Evolutionary conservation across 2,329 filamentous ascomycete genomes (phyloP), one percentile per base, ranked within the genome.

Genomic region (Aureobasidium subglaciale): DNA sequence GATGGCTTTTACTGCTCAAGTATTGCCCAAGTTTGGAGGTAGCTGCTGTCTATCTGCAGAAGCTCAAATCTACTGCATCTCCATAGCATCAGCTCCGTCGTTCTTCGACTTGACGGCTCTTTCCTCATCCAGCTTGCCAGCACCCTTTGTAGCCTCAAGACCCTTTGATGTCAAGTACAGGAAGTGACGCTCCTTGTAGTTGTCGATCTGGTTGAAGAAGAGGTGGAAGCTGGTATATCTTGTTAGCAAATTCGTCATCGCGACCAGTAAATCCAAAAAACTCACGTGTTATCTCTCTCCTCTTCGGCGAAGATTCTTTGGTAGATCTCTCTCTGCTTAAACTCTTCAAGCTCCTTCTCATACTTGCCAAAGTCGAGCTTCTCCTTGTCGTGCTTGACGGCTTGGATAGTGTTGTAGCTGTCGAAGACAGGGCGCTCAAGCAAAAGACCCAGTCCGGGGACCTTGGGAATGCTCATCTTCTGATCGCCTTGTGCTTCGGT

Each of bases 291-390:
- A 61, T 89, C 86, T 68, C 86, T 83, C 71, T 93, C 88, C 70
- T 97, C 93, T 52, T 95, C 86, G 24, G 86, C 80, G 71, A 95
- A 97, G 62, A 97, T 96, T 22, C 89, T 81, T 65, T 88, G 83
- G 68, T 99, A 99, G 59, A 99, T 97, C 69, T 95, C 84, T 62
- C 84, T 75, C 67, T 95, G 84, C 75, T 97, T 97, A 73, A 99
- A 99, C 58, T 85, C 86, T 60, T 87, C 79, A 63, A 99, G 88
- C 70, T 89, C 81, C 45, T 84, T 81, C 58, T 92, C 83, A 64
- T 85, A 90, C 59, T 85, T 86, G 45, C 77, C 76, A 68, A 96
- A 99, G 64, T 90, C 84, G 57, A 99, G 85, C 22, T 80, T 78
- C 48, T 87, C 80, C 55, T 83, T 81, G 6, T 79, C 81, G 40